Conservation (phyloP, 2,329 filamentous ascomycete genomes). For the Scedosporium apiospermum region DNA sequence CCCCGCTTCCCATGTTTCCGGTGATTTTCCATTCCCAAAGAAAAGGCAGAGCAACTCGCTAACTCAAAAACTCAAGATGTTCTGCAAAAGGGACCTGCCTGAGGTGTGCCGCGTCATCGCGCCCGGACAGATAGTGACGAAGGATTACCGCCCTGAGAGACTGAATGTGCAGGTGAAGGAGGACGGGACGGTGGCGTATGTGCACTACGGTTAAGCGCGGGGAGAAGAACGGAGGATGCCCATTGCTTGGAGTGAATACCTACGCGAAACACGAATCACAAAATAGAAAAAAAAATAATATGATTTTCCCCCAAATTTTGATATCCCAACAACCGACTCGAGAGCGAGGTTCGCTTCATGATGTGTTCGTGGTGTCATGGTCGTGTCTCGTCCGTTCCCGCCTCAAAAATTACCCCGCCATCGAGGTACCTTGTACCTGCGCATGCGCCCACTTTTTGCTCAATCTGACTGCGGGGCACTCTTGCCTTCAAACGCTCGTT, state of each 20-base stretch:
- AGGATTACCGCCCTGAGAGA: conserved; percentile 42
- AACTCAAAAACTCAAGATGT: conserved; percentile 31
- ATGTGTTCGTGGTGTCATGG: no score
- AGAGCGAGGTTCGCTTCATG: no score
- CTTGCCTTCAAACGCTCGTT: neutral
- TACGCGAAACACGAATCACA: no score
- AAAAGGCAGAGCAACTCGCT: conserved; percentile 1
- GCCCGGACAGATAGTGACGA: conserved; percentile 48
- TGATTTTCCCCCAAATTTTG: no score
- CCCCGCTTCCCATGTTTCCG: neutral
- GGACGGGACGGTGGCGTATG: conserved; percentile 51
- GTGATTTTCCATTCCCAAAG: neutral
- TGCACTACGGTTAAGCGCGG: conserved; percentile 38
- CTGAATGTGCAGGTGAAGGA: conserved; percentile 52
- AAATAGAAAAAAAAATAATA: no score
- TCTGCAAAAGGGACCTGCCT: conserved; percentile 51
- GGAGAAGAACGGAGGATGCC: neutral
- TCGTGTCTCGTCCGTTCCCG: no score
- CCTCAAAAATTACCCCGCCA: conserved; percentile 6
- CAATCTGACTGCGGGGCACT: neutral
- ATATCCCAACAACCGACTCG: no score
- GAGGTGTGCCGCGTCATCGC: conserved; percentile 45
- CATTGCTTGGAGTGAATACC: no score
- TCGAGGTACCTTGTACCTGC: conserved; percentile 5
- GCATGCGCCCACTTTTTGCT: conserved; percentile 8